A percentile compares a stretch with the other conserved stretches of the same genome.
Evolutionary conservation across 345 rosid genomes (phyloP).

Genomic region (Populus euphratica): DNA sequence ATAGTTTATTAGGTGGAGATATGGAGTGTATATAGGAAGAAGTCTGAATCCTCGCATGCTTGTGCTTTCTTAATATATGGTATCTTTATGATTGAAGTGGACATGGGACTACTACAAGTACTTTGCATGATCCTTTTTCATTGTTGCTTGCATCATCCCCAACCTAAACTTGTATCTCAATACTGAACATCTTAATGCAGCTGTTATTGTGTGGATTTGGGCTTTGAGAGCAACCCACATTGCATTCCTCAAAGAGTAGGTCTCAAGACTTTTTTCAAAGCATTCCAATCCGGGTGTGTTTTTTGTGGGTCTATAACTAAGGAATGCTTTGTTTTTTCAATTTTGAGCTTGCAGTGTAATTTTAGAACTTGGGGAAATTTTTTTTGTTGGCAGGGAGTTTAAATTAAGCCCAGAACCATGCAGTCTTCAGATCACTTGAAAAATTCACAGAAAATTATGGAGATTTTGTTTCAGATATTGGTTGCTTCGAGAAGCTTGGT

Average conservation of each 20-base stretch:
- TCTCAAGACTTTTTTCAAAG: background rate
- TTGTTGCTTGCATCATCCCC: background rate
- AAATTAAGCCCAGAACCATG: background rate
- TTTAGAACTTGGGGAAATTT: background rate
- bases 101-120: background rate
- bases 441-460: background rate
- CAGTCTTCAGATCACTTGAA: background rate
- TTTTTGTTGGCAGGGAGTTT: background rate
- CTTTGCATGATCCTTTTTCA: background rate
- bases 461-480: background rate
- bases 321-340: background rate
- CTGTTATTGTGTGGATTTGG: background rate
- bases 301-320: background rate
- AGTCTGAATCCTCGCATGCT: background rate
- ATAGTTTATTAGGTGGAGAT: background rate
- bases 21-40: background rate
- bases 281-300: background rate
- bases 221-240: background rate
- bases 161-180: background rate
- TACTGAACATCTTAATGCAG: background rate
- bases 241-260: background rate
- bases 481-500: background rate
- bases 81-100: background rate
- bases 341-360: background rate
- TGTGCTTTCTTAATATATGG: background rate